Evolutionary conservation across 2,329 filamentous ascomycete species (phyloP).

Genomic region (Exophiala spinifera): DNA sequence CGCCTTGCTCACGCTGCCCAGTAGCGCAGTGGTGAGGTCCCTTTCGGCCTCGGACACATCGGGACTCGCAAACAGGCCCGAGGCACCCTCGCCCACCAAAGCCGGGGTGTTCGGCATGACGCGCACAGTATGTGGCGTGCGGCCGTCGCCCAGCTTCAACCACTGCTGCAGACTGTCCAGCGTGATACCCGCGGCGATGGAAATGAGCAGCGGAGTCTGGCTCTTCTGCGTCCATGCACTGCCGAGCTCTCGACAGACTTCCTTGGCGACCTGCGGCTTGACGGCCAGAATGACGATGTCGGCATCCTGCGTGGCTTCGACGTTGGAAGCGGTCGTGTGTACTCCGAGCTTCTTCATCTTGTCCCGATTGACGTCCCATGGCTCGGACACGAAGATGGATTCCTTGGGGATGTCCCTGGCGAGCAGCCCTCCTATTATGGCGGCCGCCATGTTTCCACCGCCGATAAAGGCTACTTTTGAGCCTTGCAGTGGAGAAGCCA

Average conservation of each 20-base stretch:
- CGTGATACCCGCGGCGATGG: neutral
- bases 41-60: neutral
- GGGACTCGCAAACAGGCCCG: neutral
- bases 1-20: neutral
- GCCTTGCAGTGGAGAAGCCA: neutral
- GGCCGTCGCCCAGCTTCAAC: neutral
- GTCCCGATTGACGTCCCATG: slow-evolving; percentile 1
- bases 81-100: slow-evolving; percentile 1
- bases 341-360: neutral
- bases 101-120: slow-evolving; percentile 2
- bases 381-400: neutral
- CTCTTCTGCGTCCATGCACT: neutral
- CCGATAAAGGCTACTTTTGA: neutral
- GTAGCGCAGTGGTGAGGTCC: neutral
- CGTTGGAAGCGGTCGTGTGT: neutral
- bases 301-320: neutral
- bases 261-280: neutral
- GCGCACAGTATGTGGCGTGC: neutral
- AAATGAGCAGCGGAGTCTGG: neutral
- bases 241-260: slow-evolving; percentile 3
- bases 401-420: neutral
- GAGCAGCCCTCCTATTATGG: neutral
- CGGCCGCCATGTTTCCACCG: slow-evolving; percentile 1
- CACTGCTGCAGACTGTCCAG: neutral
- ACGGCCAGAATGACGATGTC: neutral